Base-by-base conservation (phyloP, 2,329 filamentous ascomycete species). In the Phialemonium atrogriseum region DNA sequence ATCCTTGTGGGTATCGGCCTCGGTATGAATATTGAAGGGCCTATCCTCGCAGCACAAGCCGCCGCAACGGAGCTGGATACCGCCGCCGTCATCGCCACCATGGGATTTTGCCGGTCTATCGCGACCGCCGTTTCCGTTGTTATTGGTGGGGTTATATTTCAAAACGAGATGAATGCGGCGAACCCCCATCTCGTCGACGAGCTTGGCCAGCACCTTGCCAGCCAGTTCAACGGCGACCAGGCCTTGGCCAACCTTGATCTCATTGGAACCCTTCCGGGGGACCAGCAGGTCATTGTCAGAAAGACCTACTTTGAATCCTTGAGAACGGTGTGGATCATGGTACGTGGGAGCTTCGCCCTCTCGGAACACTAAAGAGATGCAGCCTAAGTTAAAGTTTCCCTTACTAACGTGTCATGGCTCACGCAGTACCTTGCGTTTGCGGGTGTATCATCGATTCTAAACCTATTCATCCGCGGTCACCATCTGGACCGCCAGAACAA, bases 81-180 rank as follows among this genome's bases (percentile, higher is more conserved):
- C 27, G 80, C 75, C n/a, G 70, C 76, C 2, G 78, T 73, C 0
- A 84, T 78, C 0, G 70, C 77, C 1, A 78, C 76, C 2, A 79
- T 82, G 41, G 65, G 70, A 7, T 83, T 84, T 49, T 64, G 78
- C 7, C 73, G 82, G 13, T 80, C 82, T 43, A 59, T 87, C 4
- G 77, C 76, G 8, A 83, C 77, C 0, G 70, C 77, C 3, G 70
- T 79, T 13, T 77, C 76, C 0, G 70, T 86, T 32, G 80, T 85
- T 2, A 64, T 87, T 23, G 84, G 84, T 15, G 77, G 80, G n/a
- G 80, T 85, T 27, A 70, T 88, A 22, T 87, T 88, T 58, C 78
- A 85, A 55, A 87, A 88, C 50, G 60, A 70, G 37, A 84, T 86
- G 76, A 58, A 73, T 41, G 62, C 60, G 27, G 70, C 75, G 43